Base-by-base conservation (phyloP, 31 red algal species). In the Asparagopsis taxiformis region DNA sequence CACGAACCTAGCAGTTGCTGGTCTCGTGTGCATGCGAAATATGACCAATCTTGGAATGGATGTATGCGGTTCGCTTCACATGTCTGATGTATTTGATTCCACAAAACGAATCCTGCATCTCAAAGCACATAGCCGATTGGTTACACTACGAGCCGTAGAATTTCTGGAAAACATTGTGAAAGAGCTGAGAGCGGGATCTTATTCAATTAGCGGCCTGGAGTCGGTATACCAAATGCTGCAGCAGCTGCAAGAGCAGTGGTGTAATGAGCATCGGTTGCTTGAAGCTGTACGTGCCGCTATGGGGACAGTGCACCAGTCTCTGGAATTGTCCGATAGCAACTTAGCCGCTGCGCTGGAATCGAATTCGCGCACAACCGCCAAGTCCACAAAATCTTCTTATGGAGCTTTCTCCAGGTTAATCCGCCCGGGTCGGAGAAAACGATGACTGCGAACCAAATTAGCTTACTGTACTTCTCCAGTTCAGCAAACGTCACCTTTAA, bases 11-110 rank as follows among this genome's bases (percentile, higher is more conserved):
- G 49, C 44, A 7, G 35, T 61, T 16, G 38, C 66, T 37, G 55
- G 32, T 39, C 41, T 82, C 57, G 54, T 51, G 22, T 82, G 78
- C 33, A 31, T 82, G 16, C 19, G 20, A 10, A 63, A 62, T 49
- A 72, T 82, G 66, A 61, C 59, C n/a, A 29, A 25, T 17, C 38
- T 82, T 9, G 78, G 78, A 22, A 51, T 26, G 22, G 78, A 82
- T 36, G 66, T 82, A 17, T 82, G 78, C 59, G 78, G 78, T 28
- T 52, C 67, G 22, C 43, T 82, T 20, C 78, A 72, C 25, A 82
- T 82, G 78, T 62, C 65, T 32, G 22, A 51, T 11, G 66, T 82
- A 3, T 82, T 82, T 41, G 65, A 43, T 3, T 50, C 72, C 28
- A 71, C 78, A 17, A 8, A 48, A 7, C 0, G 48, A 7, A 4